phyloP scores from a whole-genome alignment of 2,329 filamentous ascomycete genomes.

The Helotiales sp. region DNA sequence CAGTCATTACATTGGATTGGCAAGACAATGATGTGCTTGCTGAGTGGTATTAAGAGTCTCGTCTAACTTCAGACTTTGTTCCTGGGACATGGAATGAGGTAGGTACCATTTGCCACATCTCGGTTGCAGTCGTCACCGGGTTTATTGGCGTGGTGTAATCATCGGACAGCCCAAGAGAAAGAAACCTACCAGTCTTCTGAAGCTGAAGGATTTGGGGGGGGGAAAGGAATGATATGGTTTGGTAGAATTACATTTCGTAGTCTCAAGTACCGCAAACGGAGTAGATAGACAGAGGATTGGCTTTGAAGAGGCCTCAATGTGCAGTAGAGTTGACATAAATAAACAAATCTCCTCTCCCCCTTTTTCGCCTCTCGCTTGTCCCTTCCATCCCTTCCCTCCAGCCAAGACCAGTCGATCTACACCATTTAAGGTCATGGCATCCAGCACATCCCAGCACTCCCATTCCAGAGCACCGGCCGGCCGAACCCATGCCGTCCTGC shows the following conservation, averaged over 20 bases:
- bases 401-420: background rate
- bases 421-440: background rate
- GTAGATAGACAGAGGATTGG: no score
- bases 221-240: no score
- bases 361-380: background rate
- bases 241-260: no score
- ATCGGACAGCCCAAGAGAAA: no score
- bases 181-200: no score
- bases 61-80: background rate
- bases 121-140: background rate
- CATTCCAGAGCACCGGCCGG: background rate
- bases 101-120: background rate
- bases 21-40: background rate
- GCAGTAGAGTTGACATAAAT: no score
- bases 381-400: no score
- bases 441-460: background rate
- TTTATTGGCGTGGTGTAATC: no score
- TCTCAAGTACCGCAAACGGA: no score
- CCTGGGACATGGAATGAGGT: background rate
- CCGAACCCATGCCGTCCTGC: background rate
- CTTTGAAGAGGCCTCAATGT: no score
- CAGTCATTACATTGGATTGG: no score
- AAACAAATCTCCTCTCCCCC: background rate
- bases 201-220: no score
- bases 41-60: background rate